Base-by-base conservation (phyloP, 805 yeast species). In the Pichia paraexigua region DNA sequence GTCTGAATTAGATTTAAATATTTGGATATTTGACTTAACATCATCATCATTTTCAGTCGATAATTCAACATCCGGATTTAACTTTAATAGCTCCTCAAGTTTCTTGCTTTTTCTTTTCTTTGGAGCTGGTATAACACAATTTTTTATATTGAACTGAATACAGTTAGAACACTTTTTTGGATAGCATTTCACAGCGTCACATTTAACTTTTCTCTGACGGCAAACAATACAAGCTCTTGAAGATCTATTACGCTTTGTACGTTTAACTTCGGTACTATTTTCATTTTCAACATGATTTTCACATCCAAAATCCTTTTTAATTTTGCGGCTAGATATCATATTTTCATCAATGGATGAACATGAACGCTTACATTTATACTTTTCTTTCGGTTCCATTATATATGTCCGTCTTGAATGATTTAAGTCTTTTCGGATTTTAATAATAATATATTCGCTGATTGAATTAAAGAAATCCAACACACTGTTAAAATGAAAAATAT, bases 181-280 rank as follows among this genome's bases (percentile, higher is more conserved):
- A 60, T 72, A 71, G 50, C 70, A 76, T 35, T 65, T 63, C 15
- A 73, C 84, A 13, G 85, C 87, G 61, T 83, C 88, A 67, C 95
- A 86, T 37, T 90, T 76, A n/a, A 86, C 94, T 60, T 86, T 86
- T 37, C 94, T 71, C 9, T 83, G 76, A 50, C 88, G 81, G 61
- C 94, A 87, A n/a, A 85, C 85, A 41, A 79, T 76, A 62, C 94
- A 85, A 2, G 91, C 92, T 45, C 87, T 67, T 10, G 85, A 41
- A 10, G 46, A 37, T 28, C 48, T 44, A 30, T 39, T 41, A 9
- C 35, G 41, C 25, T 48, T 48, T 21, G 41, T 17, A 13, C 30
- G 28, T 45, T 45, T 32, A 11, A 24, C 11, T 6, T 22, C 18
- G 32, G 4, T n/a, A 35, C 20, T n/a, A n/a, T 35, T n/a, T 9